Evolutionary conservation across 164 flowering plant species (phyloP).

Genomic region (Magnolia changhungtana): DNA sequence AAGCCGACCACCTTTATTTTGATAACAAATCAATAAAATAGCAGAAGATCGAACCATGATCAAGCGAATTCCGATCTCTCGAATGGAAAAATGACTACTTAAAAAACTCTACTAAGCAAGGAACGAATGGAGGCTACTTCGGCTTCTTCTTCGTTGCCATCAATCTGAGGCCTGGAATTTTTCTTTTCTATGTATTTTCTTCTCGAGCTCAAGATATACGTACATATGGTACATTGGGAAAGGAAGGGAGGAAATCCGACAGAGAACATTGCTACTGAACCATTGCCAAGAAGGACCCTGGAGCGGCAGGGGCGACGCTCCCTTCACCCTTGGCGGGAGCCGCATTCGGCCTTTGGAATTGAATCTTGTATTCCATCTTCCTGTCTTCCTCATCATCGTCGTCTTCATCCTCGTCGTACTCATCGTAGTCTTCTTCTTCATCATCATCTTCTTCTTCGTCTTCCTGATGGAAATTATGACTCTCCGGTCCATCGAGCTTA

Average conservation of each 20-base stretch:
- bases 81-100: background rate
- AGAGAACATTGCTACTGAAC: slow-evolving; percentile 27
- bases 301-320: slow-evolving; percentile 15
- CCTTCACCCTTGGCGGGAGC: slow-evolving; percentile 36
- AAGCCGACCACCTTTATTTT: slow-evolving; percentile 27
- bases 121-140: background rate
- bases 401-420: slow-evolving; percentile 38
- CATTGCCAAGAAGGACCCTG: slow-evolving; percentile 45
- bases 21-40: slow-evolving; percentile 37
- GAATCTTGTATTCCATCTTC: slow-evolving; percentile 42
- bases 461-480: slow-evolving; percentile 25
- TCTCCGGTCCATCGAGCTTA: slow-evolving; percentile 8
- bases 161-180: background rate
- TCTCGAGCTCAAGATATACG: background rate
- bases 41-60: background rate
- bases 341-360: slow-evolving; percentile 39
- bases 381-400: slow-evolving; percentile 33
- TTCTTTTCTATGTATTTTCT: background rate
- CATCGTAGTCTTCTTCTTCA: slow-evolving; percentile 18
- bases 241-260: background rate
- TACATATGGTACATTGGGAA: slow-evolving; percentile 23
- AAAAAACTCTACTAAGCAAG: slow-evolving; percentile 1
- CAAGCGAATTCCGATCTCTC: background rate
- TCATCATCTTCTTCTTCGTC: slow-evolving; percentile 40
- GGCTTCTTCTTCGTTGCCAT: background rate